phyloP scores from a whole-genome alignment of 345 rosid species.

The Bretschneidera sinensis region DNA sequence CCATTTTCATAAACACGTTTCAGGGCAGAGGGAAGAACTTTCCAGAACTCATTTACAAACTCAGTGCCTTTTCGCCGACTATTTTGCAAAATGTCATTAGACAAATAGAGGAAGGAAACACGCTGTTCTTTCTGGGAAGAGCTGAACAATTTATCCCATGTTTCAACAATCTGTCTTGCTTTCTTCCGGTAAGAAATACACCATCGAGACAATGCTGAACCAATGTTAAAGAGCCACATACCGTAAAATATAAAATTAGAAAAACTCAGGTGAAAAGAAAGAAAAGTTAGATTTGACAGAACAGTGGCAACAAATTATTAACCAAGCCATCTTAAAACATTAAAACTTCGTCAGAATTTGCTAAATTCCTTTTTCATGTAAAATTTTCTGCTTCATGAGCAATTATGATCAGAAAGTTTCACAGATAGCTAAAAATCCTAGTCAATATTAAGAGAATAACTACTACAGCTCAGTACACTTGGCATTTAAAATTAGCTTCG shows the following conservation, averaged over 20 bases:
- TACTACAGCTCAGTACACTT: too few relatives aligned
- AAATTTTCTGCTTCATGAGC: too few relatives aligned
- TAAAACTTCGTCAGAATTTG: too few relatives aligned
- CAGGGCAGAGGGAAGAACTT: slow-evolving; percentile 58
- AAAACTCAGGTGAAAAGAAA: not conserved
- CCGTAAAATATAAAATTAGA: not conserved
- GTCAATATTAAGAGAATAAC: too few relatives aligned
- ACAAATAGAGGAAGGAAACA: slow-evolving; percentile 58
- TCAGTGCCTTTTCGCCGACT: slow-evolving; percentile 75
- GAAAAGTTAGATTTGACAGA: not conserved
- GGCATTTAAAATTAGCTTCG: too few relatives aligned
- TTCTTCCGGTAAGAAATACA: slow-evolving; percentile 62
- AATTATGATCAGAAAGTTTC: too few relatives aligned
- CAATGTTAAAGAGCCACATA: slow-evolving; percentile 23
- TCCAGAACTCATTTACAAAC: slow-evolving; percentile 78
- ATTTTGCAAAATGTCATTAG: slow-evolving; percentile 77
- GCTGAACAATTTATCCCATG: slow-evolving; percentile 61
- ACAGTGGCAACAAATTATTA: not conserved
- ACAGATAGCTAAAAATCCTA: too few relatives aligned
- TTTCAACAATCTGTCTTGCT: slow-evolving; percentile 71
- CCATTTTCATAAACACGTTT: slow-evolving; percentile 52
- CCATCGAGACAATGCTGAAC: slow-evolving; percentile 68
- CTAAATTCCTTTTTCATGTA: too few relatives aligned
- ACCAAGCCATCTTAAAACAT: too few relatives aligned
- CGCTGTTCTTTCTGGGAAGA: slow-evolving; percentile 67